Conservation (phyloP, 2,329 filamentous ascomycete genomes). For the Colletotrichum aenigma region DNA sequence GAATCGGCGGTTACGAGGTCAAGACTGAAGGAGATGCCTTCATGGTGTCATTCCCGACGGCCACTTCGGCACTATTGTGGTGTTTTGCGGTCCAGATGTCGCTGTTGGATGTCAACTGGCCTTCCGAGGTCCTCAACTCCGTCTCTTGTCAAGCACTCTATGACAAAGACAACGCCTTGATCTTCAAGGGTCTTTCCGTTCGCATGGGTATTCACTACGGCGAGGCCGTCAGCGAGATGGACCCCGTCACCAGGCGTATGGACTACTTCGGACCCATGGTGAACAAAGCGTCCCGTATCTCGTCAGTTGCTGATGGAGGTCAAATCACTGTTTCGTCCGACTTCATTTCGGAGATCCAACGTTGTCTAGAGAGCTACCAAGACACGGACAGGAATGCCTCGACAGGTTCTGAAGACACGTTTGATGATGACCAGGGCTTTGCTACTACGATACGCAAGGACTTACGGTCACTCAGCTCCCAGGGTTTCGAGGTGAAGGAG, state of each 20-base stretch:
- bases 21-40: constrained; percentile 99
- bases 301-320: constrained; percentile 91
- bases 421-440: constrained; percentile 74
- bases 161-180: constrained; percentile 85
- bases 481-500: constrained; percentile 96
- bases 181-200: constrained; percentile 93
- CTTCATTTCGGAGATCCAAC: constrained; percentile 94
- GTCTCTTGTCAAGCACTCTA: constrained; percentile 81
- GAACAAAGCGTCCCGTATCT: constrained; percentile 94
- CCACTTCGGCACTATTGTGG: constrained; percentile 93
- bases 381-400: constrained; percentile 78
- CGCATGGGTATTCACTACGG: constrained; percentile 98
- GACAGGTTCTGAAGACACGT: constrained; percentile 71
- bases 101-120: constrained; percentile 90
- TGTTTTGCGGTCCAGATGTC: constrained; percentile 92
- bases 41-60: constrained; percentile 98
- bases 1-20: constrained; percentile 96
- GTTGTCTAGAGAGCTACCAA: constrained; percentile 86
- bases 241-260: constrained; percentile 97
- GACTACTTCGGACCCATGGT: constrained; percentile 99
- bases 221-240: constrained; percentile 89
- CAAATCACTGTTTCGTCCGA: constrained; percentile 97
- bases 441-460: constrained; percentile 85
- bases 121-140: constrained; percentile 87
- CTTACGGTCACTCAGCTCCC: constrained; percentile 82